Evolutionary conservation across 352 stramenopile genomes (phyloP).

Genomic region (Phytophthora tubulina): DNA sequence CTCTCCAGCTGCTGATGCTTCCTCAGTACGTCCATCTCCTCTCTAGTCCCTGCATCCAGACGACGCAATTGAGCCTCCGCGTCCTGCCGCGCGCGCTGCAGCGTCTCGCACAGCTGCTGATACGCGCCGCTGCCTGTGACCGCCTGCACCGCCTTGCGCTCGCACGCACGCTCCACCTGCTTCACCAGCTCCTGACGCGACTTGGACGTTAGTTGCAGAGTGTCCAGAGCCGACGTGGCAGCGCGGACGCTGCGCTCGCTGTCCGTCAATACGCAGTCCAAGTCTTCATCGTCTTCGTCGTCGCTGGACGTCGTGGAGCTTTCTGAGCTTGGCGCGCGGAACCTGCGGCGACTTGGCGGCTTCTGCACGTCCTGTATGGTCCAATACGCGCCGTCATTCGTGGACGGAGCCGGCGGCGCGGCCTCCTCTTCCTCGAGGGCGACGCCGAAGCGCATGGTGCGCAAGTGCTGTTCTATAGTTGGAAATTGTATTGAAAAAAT

Average conservation of each 20-base stretch:
- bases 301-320: slow-evolving; percentile 63
- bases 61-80: slow-evolving; percentile 56
- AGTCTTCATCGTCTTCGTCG: slow-evolving; percentile 35
- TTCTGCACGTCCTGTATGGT: slow-evolving; percentile 14
- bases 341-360: slow-evolving; percentile 13
- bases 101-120: slow-evolving; percentile 63
- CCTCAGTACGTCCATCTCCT: slow-evolving; percentile 38
- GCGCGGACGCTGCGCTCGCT: slow-evolving; percentile 21
- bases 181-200: slow-evolving; percentile 69
- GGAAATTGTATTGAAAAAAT: neutral
- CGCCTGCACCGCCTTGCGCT: slow-evolving; percentile 62
- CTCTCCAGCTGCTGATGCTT: slow-evolving; percentile 52
- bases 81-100: slow-evolving; percentile 64
- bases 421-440: slow-evolving; percentile 41
- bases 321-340: slow-evolving; percentile 63
- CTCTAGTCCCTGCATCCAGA: slow-evolving; percentile 15
- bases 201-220: slow-evolving; percentile 39
- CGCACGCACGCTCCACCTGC: slow-evolving; percentile 70
- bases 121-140: slow-evolving; percentile 70
- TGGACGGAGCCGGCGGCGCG: neutral
- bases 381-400: slow-evolving; percentile 3
- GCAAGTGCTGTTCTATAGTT: slow-evolving; percentile 8
- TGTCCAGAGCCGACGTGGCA: slow-evolving; percentile 28
- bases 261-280: slow-evolving; percentile 17
- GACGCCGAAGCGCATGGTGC: slow-evolving; percentile 67